phyloP scores from a whole-genome alignment of 805 yeast genomes.

The Dipodascus albidus region DNA sequence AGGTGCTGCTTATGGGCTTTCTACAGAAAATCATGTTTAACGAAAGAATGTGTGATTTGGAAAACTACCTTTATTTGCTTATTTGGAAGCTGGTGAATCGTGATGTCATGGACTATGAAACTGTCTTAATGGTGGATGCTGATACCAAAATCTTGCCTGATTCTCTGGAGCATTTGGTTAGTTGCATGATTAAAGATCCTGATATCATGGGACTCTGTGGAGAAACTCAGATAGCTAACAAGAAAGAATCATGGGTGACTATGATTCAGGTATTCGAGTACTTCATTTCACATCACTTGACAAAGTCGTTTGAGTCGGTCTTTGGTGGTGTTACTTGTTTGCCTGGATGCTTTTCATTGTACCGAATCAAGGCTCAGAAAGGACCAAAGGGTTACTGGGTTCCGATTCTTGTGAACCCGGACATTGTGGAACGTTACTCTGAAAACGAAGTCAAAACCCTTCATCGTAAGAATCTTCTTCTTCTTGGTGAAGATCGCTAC shows the following conservation, averaged over 20 bases:
- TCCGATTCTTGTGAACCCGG: constrained; percentile 86
- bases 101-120: constrained; percentile 72
- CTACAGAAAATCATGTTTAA: constrained; percentile 79
- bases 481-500: constrained; percentile 86
- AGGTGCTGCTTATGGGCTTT: constrained; percentile 81
- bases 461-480: constrained; percentile 73
- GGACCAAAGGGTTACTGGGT: constrained; percentile 78
- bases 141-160: constrained; percentile 86
- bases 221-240: constrained; percentile 84
- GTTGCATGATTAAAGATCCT: constrained; percentile 81
- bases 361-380: constrained; percentile 83
- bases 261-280: constrained; percentile 90
- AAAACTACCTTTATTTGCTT: constrained; percentile 59
- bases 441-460: constrained; percentile 76
- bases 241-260: constrained; percentile 76
- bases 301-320: constrained; percentile 90
- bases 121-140: constrained; percentile 87
- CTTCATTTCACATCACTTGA: constrained; percentile 86
- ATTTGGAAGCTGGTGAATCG: constrained; percentile 80
- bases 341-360: constrained; percentile 92
- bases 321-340: constrained; percentile 92
- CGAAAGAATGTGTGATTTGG: constrained; percentile 89
- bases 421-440: constrained; percentile 81
- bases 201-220: constrained; percentile 89
- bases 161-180: constrained; percentile 79